phyloP scores from a whole-genome alignment of 2,329 filamentous ascomycete species.

The Fusarium sambucinum region DNA sequence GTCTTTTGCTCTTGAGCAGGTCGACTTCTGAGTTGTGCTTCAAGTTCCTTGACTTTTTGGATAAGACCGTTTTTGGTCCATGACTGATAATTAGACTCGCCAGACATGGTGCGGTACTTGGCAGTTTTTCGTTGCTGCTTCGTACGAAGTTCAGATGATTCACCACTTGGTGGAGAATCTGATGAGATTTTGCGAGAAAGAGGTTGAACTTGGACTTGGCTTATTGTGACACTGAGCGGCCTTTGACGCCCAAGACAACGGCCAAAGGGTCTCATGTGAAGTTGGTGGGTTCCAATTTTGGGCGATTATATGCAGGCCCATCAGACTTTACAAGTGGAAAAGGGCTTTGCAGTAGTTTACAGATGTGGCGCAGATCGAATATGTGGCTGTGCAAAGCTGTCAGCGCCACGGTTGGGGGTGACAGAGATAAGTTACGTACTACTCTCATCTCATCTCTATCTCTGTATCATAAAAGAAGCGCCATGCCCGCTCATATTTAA shows the following conservation, averaged over 20 bases:
- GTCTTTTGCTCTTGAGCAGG: slow-evolving; percentile 45
- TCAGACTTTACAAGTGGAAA: slow-evolving; percentile 41
- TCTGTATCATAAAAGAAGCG: slow-evolving; percentile 19
- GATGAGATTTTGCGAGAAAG: slow-evolving; percentile 13
- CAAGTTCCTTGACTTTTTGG: slow-evolving; percentile 74
- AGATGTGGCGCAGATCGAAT: slow-evolving; percentile 34
- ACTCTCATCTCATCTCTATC: slow-evolving; percentile 43
- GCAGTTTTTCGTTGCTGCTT: slow-evolving; percentile 30
- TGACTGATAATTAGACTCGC: slow-evolving; percentile 65
- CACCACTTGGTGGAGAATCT: slow-evolving; percentile 42
- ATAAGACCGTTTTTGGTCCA: slow-evolving; percentile 79
- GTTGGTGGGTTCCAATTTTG: slow-evolving; percentile 45
- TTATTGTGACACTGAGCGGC: slow-evolving; percentile 40
- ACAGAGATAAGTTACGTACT: slow-evolving; percentile 46
- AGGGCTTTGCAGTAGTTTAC: slow-evolving; percentile 38
- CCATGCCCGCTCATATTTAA: slow-evolving; percentile 12
- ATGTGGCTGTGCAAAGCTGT: slow-evolving; percentile 31
- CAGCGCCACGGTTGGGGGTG: slow-evolving; percentile 35
- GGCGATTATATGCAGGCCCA: slow-evolving; percentile 43
- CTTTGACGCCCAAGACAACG: slow-evolving; percentile 45
- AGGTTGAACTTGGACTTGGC: slow-evolving; percentile 26
- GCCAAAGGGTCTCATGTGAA: slow-evolving; percentile 48
- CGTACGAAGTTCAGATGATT: slow-evolving; percentile 25
- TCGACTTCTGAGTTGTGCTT: slow-evolving; percentile 71
- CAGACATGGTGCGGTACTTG: slow-evolving; percentile 49